phyloP scores from a whole-genome alignment of 139 green algal species.

The Coelastrella sp. region DNA sequence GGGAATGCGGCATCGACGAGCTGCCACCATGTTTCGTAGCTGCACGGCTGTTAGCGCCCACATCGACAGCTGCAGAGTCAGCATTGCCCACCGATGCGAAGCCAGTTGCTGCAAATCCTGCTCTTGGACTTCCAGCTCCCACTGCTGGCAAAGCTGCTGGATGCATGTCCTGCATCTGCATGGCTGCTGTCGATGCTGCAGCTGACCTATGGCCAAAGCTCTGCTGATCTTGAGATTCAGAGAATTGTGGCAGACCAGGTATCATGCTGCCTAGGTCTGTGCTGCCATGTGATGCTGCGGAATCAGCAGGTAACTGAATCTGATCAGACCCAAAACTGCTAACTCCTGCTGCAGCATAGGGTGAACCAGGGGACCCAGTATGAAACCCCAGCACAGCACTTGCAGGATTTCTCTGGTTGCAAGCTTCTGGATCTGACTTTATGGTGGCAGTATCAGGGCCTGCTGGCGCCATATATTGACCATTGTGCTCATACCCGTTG shows the following conservation, averaged over 20 bases:
- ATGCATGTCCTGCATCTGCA: background rate
- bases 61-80: background rate
- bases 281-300: conserved; percentile 33
- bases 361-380: background rate
- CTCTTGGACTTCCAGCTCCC: background rate
- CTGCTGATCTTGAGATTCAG: background rate
- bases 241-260: conserved; percentile 12
- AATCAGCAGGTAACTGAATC: background rate
- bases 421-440: background rate
- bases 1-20: background rate
- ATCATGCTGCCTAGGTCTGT: background rate
- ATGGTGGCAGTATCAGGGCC: background rate
- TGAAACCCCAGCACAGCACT: background rate
- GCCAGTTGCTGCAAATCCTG: too few species aligned
- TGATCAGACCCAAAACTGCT: background rate
- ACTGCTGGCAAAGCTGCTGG: background rate
- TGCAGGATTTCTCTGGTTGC: background rate
- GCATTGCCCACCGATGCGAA: too few species aligned
- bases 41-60: background rate
- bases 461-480: background rate
- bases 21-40: background rate
- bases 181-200: background rate
- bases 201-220: background rate
- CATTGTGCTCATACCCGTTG: conserved; percentile 5
- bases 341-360: background rate